Base-by-base conservation (phyloP, 2,329 filamentous ascomycete species). In the Aspergillus alliaceus region DNA sequence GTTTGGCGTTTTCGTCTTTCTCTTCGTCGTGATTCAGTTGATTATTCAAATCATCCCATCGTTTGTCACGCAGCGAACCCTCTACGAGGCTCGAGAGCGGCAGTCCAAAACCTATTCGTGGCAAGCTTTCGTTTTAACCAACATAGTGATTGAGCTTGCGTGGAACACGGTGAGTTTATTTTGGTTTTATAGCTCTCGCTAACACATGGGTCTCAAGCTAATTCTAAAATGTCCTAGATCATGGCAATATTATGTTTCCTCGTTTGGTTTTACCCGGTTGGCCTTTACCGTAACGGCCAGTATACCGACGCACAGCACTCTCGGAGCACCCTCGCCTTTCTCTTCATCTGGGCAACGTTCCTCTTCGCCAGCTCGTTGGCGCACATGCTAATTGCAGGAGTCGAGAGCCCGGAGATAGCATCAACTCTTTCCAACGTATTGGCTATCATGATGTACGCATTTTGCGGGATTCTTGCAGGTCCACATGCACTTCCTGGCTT, bases 1-100 rank as follows among this genome's bases (percentile, higher is more conserved):
- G 85, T 95, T 93, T 69, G 82, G 85, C 69, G 87, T 96, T 64
- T 96, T 95, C 82, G 88, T 93, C 81, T 77, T 93, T 39, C 76
- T 88, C 32, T 92, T 87, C 35, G 84, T 95, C 66, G 93, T 95
- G 69, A 87, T 88, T 14, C 70, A 75, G 49, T 63, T 77, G 24
- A 66, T 72, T 27, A 70, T 75, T 48, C 73, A 83, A 61, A 83
- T 84, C 57, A 83, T 84, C 71, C 83, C 83, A 1, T 69, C 79
- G 4, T 85, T 85, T 64, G 75, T 84, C 35, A 80, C 77, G 0
- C 81, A 84, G 62, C 76, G 82, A 32, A 77, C 79, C 1, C 73
- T 85, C 0, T 85, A 84, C 69, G 82, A 85, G 71, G 80, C 78
- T 4, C 81, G 82, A 46, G 82, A 86, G 63, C 75, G 82, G 2